Percentiles rank a stretch among this genome's conserved stretches.
Conservation (phyloP, 345 rosid species). For the thale cress (Arabidopsis thaliana) region TAIR10.1 NC_003071.7:6543001-6543500, state of each 20-base stretch:
- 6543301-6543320: constrained; percentile 63
- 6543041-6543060: constrained; percentile 67
- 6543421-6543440: constrained; percentile 60
- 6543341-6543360: constrained; percentile 75
- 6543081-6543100: constrained; percentile 63
- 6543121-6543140: constrained; percentile 60
- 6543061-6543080: constrained; percentile 55
- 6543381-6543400: constrained; percentile 50
- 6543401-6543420: constrained; percentile 55
- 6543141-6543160: constrained; percentile 60
- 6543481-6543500: constrained; percentile 70
- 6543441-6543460: constrained; percentile 74
- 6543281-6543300: constrained; percentile 69
- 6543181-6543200: constrained; percentile 61
- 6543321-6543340: constrained; percentile 64
- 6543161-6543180: constrained; percentile 52
- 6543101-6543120: constrained; percentile 64
- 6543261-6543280: constrained; percentile 52
- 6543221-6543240: constrained; percentile 61
- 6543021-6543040: constrained; percentile 58
- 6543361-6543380: constrained; percentile 60
- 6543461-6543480: constrained; percentile 80
- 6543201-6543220: constrained; percentile 66
- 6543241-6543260: constrained; percentile 64
- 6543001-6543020: constrained; percentile 55